A percentile compares a stretch with the other conserved stretches of the same genome.
phyloP scores from a whole-genome alignment of 805 yeast species.

The Pichia heedii region DNA sequence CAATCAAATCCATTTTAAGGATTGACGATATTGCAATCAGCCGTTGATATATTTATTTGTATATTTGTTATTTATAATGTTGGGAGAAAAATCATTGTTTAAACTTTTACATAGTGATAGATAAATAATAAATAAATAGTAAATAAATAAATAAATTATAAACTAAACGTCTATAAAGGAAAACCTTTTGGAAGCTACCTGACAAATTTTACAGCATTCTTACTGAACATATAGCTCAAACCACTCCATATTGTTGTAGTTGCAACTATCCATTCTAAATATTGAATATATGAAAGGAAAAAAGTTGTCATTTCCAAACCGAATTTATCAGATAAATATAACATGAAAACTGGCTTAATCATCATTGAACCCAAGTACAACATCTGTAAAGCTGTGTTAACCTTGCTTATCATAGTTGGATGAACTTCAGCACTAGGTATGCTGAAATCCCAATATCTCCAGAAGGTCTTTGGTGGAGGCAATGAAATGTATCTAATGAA shows the following conservation, averaged over 20 bases:
- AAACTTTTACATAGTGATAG: too few relatives aligned
- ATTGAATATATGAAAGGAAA: slow-evolving; percentile 19
- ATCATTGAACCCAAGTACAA: slow-evolving; percentile 64
- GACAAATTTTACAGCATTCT: slow-evolving; percentile 48
- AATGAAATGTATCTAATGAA: slow-evolving; percentile 64
- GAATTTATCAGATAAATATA: slow-evolving; percentile 26
- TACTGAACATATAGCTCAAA: slow-evolving; percentile 61
- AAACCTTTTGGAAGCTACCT: background rate
- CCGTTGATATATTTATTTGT: slow-evolving; percentile 34
- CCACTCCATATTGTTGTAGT: slow-evolving; percentile 74
- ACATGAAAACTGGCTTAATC: slow-evolving; percentile 40
- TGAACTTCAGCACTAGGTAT: slow-evolving; percentile 78
- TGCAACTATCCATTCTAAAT: slow-evolving; percentile 48
- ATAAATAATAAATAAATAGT: background rate
- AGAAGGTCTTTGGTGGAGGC: slow-evolving; percentile 66
- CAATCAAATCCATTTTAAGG: slow-evolving; percentile 90
- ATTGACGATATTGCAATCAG: slow-evolving; percentile 96
- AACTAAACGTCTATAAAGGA: background rate
- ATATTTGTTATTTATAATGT: background rate
- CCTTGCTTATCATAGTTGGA: slow-evolving; percentile 79
- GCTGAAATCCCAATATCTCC: slow-evolving; percentile 68
- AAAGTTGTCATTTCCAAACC: slow-evolving; percentile 15
- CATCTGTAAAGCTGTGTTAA: slow-evolving; percentile 92
- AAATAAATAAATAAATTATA: background rate
- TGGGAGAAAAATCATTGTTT: too few relatives aligned